These are phyloP conservation scores for Carex sylvatica DNA, from an alignment of 202 grass and related monocot species.

Conservation along the genomic window DNA sequence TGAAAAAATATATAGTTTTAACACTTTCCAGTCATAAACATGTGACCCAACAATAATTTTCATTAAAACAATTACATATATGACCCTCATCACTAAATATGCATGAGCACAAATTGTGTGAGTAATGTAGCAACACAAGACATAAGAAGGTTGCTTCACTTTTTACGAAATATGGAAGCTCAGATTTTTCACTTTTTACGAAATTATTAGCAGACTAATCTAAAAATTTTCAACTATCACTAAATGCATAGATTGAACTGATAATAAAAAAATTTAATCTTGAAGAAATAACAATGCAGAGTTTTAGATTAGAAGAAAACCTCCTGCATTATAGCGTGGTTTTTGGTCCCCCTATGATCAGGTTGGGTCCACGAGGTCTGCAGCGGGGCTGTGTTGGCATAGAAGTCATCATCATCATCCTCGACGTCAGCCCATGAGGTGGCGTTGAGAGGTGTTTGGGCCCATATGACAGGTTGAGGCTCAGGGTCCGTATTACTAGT, in stretches of 20 bases:
- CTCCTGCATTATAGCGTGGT: constrained; percentile 28
- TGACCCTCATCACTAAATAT: neutral
- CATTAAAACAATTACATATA: neutral
- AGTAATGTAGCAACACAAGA: constrained; percentile 5
- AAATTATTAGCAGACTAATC: neutral
- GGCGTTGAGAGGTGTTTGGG: constrained; percentile 45
- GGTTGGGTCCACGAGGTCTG: constrained; percentile 35
- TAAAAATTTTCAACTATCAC: neutral
- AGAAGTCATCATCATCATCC: constrained; percentile 84
- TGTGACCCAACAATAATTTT: neutral
- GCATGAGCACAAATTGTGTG: neutral
- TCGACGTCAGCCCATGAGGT: constrained; percentile 92
- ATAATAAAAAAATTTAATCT: neutral
- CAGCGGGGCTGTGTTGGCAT: constrained; percentile 71
- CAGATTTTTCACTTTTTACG: neutral
- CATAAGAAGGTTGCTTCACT: neutral
- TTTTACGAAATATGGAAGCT: neutral
- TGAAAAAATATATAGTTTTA: neutral
- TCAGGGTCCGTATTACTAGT: constrained; percentile 24
- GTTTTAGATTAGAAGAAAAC: constrained; percentile 15
- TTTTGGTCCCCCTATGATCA: constrained; percentile 27
- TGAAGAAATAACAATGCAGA: neutral
- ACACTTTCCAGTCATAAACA: neutral
- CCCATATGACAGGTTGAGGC: constrained; percentile 51
- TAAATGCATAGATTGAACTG: neutral